Conservation (phyloP, 2,329 filamentous ascomycete species). For the Cordyceps cicadae region DNA sequence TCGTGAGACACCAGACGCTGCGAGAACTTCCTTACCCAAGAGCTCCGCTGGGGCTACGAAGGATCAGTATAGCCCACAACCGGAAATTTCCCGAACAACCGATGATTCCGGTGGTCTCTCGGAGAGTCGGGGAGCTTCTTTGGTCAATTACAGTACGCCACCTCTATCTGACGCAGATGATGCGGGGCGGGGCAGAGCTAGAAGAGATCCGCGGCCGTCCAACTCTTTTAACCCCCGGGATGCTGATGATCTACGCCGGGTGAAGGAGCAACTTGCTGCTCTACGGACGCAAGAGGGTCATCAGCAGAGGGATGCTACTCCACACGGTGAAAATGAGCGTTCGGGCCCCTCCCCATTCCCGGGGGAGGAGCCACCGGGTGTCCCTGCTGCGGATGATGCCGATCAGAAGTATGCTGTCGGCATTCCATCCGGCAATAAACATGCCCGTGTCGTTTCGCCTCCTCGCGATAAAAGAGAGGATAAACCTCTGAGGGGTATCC, state of each 20-base stretch:
- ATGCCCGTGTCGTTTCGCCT: constrained; percentile 65
- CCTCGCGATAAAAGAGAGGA: constrained; percentile 55
- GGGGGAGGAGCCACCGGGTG: not conserved
- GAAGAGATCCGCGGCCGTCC: constrained; percentile 31
- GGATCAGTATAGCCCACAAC: not conserved
- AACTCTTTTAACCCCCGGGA: constrained; percentile 46
- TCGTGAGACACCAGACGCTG: not conserved
- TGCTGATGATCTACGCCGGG: constrained; percentile 37
- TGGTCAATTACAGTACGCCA: constrained; percentile 27
- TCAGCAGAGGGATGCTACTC: not conserved
- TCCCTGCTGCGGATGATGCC: not conserved
- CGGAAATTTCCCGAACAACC: not conserved
- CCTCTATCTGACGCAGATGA: constrained; percentile 35
- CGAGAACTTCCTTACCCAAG: not conserved
- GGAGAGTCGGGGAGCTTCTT: not conserved
- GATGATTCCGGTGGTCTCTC: not conserved
- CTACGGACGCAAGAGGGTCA: constrained; percentile 25
- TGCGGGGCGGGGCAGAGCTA: constrained; percentile 26
- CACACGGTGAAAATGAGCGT: not conserved
- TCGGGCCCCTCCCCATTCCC: constrained; percentile 15
- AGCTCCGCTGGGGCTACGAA: not conserved
- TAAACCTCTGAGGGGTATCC: constrained; percentile 71
- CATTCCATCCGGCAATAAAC: constrained; percentile 29
- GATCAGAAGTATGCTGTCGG: constrained; percentile 26
- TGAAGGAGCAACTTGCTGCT: constrained; percentile 43